Evolutionary conservation across 2,329 filamentous ascomycete genomes (phyloP), one percentile per base, ranked within the genome.

Genomic region (Leptographium radiaticola): DNA sequence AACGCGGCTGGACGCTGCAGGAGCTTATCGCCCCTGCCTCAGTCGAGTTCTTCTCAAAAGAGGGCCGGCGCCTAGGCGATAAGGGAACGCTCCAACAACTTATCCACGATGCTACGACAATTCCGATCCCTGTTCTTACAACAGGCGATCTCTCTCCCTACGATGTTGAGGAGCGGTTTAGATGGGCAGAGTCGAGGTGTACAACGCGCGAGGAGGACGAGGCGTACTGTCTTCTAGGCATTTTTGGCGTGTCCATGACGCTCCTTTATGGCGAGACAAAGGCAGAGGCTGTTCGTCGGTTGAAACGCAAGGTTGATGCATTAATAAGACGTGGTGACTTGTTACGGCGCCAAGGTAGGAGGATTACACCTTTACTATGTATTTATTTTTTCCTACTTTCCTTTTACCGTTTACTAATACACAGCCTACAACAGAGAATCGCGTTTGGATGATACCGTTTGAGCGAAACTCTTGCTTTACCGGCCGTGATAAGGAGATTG

Each of bases 31-130:
- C 63, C 6, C 65, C 64, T 6, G 15, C 25, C 34, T 51, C 36
- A 5, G 60, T 66, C 33, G 60, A 62, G 36, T 67, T 67, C 59
- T 67, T 62, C 49, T 53, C 58, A 7, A 36, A 51, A 6, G 58
- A 62, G 10, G 48, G 59, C 13, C 36, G 31, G 31, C 49, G 34
- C 6, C 57, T 67, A 13, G 64, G 64, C n/a, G 53, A 60, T 34
- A 66, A 63, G 56, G 47, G 15, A 12, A 58, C 56, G n/a, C 58
- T 64, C 31, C 56, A 56, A 49, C 38, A 58, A 31, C 38, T 50
- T 9, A 59, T 66, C 45, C 53, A 61, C 51, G 51, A 61, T 15
- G 58, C 61, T 11, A 67, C 63, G 7, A 43, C 51, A 0, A 62
- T 66, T 33, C 51, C 59, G 5, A 18, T 56, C 20, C 8, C 38